These are phyloP conservation scores for Podospora fimiseda DNA, from an alignment of 495 filamentous ascomycete species.

Conservation along the genomic window DNA sequence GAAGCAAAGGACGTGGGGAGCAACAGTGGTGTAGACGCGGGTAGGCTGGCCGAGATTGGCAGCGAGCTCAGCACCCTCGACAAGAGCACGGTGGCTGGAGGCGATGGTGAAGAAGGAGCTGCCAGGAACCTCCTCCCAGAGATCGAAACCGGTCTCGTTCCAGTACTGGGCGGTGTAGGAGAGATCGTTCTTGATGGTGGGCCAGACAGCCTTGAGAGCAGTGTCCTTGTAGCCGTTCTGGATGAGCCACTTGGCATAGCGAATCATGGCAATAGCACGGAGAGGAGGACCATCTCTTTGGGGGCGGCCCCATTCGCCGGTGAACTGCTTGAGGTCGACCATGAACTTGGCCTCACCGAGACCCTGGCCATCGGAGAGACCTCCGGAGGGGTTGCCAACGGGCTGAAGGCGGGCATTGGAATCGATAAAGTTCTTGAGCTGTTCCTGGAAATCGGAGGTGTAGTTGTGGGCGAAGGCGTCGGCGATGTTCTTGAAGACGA, in stretches of 20 bases:
- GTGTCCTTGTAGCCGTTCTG: slow-evolving; percentile 41
- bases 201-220: slow-evolving; percentile 46
- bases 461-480: slow-evolving; percentile 55
- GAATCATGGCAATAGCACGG: slow-evolving; percentile 52
- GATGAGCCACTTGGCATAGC: slow-evolving; percentile 44
- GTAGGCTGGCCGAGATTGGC: slow-evolving; percentile 37
- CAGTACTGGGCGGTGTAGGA: slow-evolving; percentile 67
- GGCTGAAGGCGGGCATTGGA: slow-evolving; percentile 57
- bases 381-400: slow-evolving; percentile 55
- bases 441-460: slow-evolving; percentile 38
- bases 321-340: slow-evolving; percentile 54
- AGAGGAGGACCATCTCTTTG: slow-evolving; percentile 68
- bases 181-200: slow-evolving; percentile 61
- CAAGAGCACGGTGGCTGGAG: slow-evolving; percentile 44
- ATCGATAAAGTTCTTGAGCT: slow-evolving; percentile 53
- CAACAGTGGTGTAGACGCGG: slow-evolving; percentile 44
- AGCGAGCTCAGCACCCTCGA: slow-evolving; percentile 59
- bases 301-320: slow-evolving; percentile 62
- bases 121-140: slow-evolving; percentile 66
- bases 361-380: slow-evolving; percentile 42
- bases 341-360: slow-evolving; percentile 59
- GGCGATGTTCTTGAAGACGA: slow-evolving; percentile 55
- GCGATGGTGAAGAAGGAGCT: slow-evolving; percentile 53
- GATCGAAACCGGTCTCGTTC: slow-evolving; percentile 60
- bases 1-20: slow-evolving; percentile 57